A percentile compares a stretch with the other conserved stretches of the same genome.
phyloP scores from a whole-genome alignment of 805 yeast species.

The Saccharomycopsis sp. region DNA sequence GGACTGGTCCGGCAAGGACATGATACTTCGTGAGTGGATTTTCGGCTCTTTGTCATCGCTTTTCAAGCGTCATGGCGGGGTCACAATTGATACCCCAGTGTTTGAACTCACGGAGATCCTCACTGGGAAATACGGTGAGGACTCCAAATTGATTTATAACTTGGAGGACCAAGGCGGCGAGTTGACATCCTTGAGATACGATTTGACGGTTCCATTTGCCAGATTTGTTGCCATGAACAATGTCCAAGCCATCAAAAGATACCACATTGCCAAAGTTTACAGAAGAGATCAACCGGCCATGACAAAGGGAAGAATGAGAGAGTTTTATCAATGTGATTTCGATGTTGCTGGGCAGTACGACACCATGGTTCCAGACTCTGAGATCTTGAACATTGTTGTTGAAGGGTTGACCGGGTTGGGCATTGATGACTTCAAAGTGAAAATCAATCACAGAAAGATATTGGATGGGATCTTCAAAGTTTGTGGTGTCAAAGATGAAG shows the following conservation, averaged over 20 bases:
- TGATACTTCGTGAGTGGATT: constrained; percentile 87
- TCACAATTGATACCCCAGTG: constrained; percentile 96
- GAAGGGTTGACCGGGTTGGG: constrained; percentile 83
- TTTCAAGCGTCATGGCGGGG: constrained; percentile 96
- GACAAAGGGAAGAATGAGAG: constrained; percentile 99
- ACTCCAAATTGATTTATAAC: constrained; percentile 90
- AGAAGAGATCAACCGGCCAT: constrained; percentile 99
- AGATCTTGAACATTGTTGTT: constrained; percentile 67
- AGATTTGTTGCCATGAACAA: constrained; percentile 95
- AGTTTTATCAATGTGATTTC: constrained; percentile 97
- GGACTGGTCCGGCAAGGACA: constrained; percentile 98
- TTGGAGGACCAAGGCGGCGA: constrained; percentile 99
- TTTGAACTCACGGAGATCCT: constrained; percentile 92
- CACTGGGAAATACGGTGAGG: constrained; percentile 98
- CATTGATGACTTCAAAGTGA: constrained; percentile 80
- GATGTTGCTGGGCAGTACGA: constrained; percentile 94
- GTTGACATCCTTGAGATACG: constrained; percentile 88
- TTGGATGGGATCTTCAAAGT: constrained; percentile 92
- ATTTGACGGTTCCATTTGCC: constrained; percentile 97
- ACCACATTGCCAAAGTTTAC: constrained; percentile 96
- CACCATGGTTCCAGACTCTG: constrained; percentile 94
- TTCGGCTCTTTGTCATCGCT: constrained; percentile 62
- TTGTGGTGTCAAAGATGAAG: constrained; percentile 91
- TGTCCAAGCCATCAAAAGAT: constrained; percentile 81
- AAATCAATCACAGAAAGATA: constrained; percentile 90